Percentiles rank a stretch among this genome's conserved stretches.
phyloP scores from a whole-genome alignment of 108 stramenopile species.

The Nitzschia sp. region DNA sequence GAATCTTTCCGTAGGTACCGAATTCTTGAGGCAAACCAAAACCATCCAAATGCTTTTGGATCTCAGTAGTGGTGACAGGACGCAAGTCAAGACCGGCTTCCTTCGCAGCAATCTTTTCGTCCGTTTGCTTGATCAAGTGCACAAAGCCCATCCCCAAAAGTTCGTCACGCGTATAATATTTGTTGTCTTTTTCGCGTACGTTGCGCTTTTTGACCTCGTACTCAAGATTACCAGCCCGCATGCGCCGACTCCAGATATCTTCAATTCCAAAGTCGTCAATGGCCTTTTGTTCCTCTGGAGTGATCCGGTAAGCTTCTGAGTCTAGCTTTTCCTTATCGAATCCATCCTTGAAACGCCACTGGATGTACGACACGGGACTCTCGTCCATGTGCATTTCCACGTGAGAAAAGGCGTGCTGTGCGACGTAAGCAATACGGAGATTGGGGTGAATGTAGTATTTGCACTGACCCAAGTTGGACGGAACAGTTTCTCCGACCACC shows the following conservation, averaged over 20 bases:
- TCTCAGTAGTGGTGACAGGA: slow-evolving; percentile 88
- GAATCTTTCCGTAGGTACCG: slow-evolving; percentile 97
- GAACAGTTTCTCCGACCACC: slow-evolving; percentile 90
- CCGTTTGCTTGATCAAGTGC: slow-evolving; percentile 83
- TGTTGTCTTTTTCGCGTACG: slow-evolving; percentile 90
- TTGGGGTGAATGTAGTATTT: slow-evolving; percentile 87
- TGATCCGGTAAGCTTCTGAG: slow-evolving; percentile 83
- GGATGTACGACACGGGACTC: slow-evolving; percentile 91
- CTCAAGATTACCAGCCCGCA: slow-evolving; percentile 85
- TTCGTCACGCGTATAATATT: slow-evolving; percentile 85
- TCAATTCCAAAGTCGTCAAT: slow-evolving; percentile 90
- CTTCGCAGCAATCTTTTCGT: slow-evolving; percentile 94
- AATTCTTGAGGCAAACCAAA: slow-evolving; percentile 97
- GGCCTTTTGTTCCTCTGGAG: slow-evolving; percentile 90
- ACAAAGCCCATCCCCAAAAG: slow-evolving; percentile 86
- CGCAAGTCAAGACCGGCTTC: slow-evolving; percentile 93
- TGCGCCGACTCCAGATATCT: slow-evolving; percentile 92
- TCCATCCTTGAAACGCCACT: slow-evolving; percentile 96
- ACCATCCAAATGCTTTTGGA: slow-evolving; percentile 94
- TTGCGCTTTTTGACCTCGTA: slow-evolving; percentile 94
- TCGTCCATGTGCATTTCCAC: slow-evolving; percentile 94
- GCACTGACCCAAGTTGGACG: slow-evolving; percentile 68
- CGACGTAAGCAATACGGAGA: slow-evolving; percentile 94
- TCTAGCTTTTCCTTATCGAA: slow-evolving; percentile 89
- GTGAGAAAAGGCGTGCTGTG: slow-evolving; percentile 96